Evolutionary conservation across 1,139 yeast genomes (phyloP), one percentile per base, ranked within the genome.

Genomic region (Geotrichum carabidarum): DNA sequence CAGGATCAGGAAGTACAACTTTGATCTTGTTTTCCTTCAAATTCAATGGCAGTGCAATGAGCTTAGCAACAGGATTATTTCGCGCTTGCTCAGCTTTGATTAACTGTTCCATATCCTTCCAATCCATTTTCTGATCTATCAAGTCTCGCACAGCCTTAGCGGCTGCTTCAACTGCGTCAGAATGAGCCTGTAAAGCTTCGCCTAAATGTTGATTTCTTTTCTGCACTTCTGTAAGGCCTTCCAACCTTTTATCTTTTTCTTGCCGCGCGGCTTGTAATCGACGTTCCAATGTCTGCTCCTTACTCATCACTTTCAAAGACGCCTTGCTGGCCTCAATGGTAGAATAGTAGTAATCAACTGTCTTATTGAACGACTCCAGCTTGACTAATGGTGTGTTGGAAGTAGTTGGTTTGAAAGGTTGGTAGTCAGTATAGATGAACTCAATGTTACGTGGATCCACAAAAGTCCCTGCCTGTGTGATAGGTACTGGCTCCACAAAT

Each of bases 61-160:
- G 65, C 43, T 74, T 71, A 0, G 97, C 96, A 51, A 84, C 74
- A 2, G 73, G 68, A 63, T 86, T 86, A 0, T 84, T 84, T 60
- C 84, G 79, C 1, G 74, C 70, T 63, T 88, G 84, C 63, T 91
- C 96, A 50, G 83, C 76, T 53, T 78, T 73, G 53, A 93, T 83
- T 55, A 84, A 73, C 60, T 84, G 82, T 66, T 86, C 96, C 58
- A 91, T 90, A 60, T 89, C 86, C 36, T 81, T 78, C 99, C 99
- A 93, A 67, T 93, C 98, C 91, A 89, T 88, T 60, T 89, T 94
- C 66, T 88, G 95, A 52, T 84, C 83, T 5, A 91, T 61, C 55
- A 88, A 71, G 0, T 74, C 74, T 57, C 83, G 84, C 8, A 93
- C 85, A 9, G 88, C 84, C 12, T 68, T 72, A 57, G 81, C 83